Percentiles rank a stretch among this genome's conserved stretches.
phyloP scores from a whole-genome alignment of 1,284 basidiomycete species.

The Fistulina hepatica region DNA sequence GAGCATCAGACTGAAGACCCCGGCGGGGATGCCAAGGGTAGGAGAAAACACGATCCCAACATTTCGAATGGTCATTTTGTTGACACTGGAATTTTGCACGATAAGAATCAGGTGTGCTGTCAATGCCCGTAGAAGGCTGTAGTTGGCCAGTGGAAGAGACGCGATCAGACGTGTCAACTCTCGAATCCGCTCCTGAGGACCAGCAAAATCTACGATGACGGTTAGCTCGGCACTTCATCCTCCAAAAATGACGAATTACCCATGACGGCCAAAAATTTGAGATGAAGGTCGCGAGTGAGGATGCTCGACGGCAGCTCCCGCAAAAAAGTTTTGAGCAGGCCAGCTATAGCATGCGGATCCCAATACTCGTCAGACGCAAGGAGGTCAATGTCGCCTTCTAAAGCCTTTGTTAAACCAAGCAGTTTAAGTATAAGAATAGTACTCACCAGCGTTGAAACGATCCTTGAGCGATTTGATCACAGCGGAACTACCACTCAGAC shows the following conservation, averaged over 20 bases:
- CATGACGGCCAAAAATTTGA: constrained; percentile 82
- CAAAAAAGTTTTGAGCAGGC: constrained; percentile 82
- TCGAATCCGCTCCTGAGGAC: constrained; percentile 77
- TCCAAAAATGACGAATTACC: constrained; percentile 35
- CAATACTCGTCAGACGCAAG: constrained; percentile 79
- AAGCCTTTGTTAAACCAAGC: constrained; percentile 8
- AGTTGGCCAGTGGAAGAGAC: constrained; percentile 84
- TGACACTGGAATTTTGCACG: constrained; percentile 79
- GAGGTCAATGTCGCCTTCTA: constrained; percentile 88
- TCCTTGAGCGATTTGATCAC: constrained; percentile 93
- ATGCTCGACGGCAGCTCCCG: constrained; percentile 87
- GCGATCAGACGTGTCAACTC: constrained; percentile 84
- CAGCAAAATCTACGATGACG: constrained; percentile 60
- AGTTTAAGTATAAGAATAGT: constrained; percentile 12
- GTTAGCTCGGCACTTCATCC: constrained; percentile 10
- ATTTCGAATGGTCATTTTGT: constrained; percentile 99
- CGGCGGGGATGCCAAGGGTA: constrained; percentile 89
- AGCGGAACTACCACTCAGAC: constrained; percentile 84
- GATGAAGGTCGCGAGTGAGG: constrained; percentile 83
- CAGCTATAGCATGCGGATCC: constrained; percentile 93
- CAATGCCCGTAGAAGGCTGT: constrained; percentile 84
- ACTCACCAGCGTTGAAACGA: constrained; percentile 76
- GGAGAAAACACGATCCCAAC: constrained; percentile 98
- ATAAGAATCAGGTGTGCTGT: constrained; percentile 95
- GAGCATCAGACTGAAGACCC: constrained; percentile 88